Percentiles rank a stretch among this genome's conserved stretches.
phyloP scores from a whole-genome alignment of 192 early-diverging fungal genomes.

The Backusella tarrabulga region DNA sequence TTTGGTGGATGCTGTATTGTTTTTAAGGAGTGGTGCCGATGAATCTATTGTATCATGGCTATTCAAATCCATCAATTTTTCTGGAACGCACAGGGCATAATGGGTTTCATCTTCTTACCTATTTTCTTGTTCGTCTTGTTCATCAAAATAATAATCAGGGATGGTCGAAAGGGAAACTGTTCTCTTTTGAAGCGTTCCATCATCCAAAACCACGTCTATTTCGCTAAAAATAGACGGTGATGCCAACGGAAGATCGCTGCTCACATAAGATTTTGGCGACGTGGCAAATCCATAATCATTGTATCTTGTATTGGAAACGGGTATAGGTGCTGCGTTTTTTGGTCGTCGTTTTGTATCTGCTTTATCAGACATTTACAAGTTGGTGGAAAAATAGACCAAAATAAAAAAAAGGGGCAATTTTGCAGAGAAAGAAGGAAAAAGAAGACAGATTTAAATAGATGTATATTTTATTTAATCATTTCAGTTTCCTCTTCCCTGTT shows the following conservation, averaged over 20 bases:
- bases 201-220: constrained; percentile 36
- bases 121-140: neutral
- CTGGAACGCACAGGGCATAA: too few relatives aligned
- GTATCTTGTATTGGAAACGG: neutral
- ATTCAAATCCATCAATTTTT: neutral
- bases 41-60: neutral
- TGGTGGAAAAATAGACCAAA: neutral
- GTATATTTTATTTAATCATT: neutral
- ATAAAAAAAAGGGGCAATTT: neutral
- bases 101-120: neutral
- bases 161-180: constrained; percentile 36
- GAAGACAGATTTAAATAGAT: neutral
- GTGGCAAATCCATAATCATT: constrained; percentile 2
- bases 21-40: constrained; percentile 1
- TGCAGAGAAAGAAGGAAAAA: neutral
- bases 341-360: neutral
- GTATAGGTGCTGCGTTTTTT: constrained; percentile 2
- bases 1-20: neutral
- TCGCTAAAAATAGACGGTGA: constrained; percentile 16
- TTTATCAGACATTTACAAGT: neutral
- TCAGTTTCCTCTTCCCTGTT: neutral
- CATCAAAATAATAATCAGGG: constrained; percentile 12
- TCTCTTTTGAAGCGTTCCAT: constrained; percentile 34
- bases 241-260: neutral
- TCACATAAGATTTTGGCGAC: neutral